Base-by-base conservation (phyloP, 345 rosid genomes). In the Hibiscus mutabilis region DNA sequence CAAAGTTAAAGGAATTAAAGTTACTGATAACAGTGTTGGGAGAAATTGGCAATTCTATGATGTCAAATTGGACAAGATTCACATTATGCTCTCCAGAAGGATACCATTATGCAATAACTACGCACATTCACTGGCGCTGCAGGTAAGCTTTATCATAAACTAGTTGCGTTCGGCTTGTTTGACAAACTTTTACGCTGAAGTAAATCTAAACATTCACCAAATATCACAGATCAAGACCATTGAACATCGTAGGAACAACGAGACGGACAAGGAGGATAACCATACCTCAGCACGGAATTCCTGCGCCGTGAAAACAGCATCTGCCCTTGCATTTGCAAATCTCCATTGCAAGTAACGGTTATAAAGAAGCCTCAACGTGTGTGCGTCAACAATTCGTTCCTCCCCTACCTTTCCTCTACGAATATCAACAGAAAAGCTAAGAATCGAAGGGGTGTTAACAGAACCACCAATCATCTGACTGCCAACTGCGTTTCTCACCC, bases 381-480 rank as follows among this genome's bases (percentile, higher is more conserved):
- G 98, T n/a, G 96, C 97, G 77, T 90, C 88, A 68, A 76, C 77
- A 76, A 94, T 84, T 2, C 89, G 81, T 73, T 83, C 85, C 73
- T 89, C 98, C 80, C 96, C 93, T 31, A 87, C 77, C 79, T 86
- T 91, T 51, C 93, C 96, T 74, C 98, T 87, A 84, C 89, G 85
- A 73, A 90, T 78, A 83, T 91, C 97, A 75, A 85, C 95, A 19
- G 96, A 83, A 77, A 90, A 90, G 78, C 96, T 86, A 74, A 91
- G 86, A 83, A 94, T 91, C 0, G 98, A 94, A 77, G 95, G 96
- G 53, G 69, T 74, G 46, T 74, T 81, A 80, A 78, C 74, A 68
- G 77, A 75, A 78, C 77, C 80, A 76, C 77, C 78, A 80, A 79
- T 76, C 73, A 77, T 73, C 6, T 77, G 72, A 47, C 80, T 80